Conservation (phyloP, 2,329 filamentous ascomycete genomes). For the Penicillium sp. region DNA sequence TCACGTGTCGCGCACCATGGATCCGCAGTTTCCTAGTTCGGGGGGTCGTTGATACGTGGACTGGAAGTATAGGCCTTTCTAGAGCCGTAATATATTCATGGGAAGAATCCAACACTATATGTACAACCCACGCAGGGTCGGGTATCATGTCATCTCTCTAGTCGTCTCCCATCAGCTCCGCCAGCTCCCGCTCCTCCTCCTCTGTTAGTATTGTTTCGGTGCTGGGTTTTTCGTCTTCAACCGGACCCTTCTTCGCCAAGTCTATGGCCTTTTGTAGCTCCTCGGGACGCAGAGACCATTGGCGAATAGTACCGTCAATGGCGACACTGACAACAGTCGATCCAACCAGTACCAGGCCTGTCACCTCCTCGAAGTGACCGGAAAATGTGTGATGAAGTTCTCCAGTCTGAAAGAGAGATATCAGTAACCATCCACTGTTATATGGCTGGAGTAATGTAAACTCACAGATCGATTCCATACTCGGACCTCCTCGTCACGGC, state of each 20-base stretch:
- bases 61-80: no score
- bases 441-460: conserved; percentile 3
- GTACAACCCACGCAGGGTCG: no score
- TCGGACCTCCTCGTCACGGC: conserved; percentile 85
- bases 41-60: no score
- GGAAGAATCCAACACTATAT: background rate
- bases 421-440: conserved; percentile 29
- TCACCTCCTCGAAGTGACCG: conserved; percentile 93
- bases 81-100: no score
- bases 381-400: conserved; percentile 69
- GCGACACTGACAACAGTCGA: conserved; percentile 70
- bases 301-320: conserved; percentile 84
- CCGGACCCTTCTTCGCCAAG: conserved; percentile 45
- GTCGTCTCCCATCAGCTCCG: conserved; percentile 79
- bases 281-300: conserved; percentile 69
- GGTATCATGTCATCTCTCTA: conserved; percentile 21
- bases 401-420: conserved; percentile 62
- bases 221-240: conserved; percentile 46
- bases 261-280: conserved; percentile 59
- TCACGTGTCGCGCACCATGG: conserved; percentile 24
- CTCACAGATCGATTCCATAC: conserved; percentile 70
- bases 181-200: conserved; percentile 90
- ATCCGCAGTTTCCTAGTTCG: no score
- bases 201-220: conserved; percentile 64
- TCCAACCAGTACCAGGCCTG: conserved; percentile 66